Evolutionary conservation across 148 eudicot genomes (phyloP), one percentile per base, ranked within the genome.

Genomic region (Rhododendron ovatum): DNA sequence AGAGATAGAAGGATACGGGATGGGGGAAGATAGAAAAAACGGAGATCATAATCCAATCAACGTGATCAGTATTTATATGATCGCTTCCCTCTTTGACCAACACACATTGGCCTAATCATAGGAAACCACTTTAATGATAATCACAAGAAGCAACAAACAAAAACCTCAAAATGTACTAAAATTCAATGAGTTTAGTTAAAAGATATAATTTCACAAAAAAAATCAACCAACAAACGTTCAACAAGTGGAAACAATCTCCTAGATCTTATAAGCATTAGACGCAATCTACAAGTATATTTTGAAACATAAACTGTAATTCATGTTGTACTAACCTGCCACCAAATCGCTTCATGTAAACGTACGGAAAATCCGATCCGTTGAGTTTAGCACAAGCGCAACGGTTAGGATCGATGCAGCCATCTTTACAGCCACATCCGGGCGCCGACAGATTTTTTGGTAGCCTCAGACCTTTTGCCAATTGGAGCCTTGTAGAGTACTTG

Each of bases 291-390:
- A 57, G 51, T 33, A 12, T 61, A 6, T 10, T 33, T 39, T 12
- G 3, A 63, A 85, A 74, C 33, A 43, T 41, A n/a, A 3, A 61
- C 20, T 14, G 51, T 41, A 55, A 24, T 41, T 37, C 17, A 13
- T 41, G 9, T n/a, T 61, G 55, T 73, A 41, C 35, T 48, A 41
- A 97, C 99, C 99, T 94, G 85, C 98, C 98, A 87, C 98, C 98
- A 88, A 91, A 92, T 17, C 90, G 89, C 7, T 93, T 93, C 43
- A 96, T 4, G 61, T 55, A 55, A 55, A 55, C 99, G 84, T 96
- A 96, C 0, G 99, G 98, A 59, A 96, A 96, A 75, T 96, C 99
- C 13, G 91, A 87, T 17, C 95, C 95, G 84, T 96, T 96, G 12
- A 91, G 92, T 87, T 90, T 86, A 14, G 96, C 98, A 92, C 99